Evolutionary conservation across 2,329 filamentous ascomycete genomes (phyloP).

Genomic region (Keithomyces neogunnii): DNA sequence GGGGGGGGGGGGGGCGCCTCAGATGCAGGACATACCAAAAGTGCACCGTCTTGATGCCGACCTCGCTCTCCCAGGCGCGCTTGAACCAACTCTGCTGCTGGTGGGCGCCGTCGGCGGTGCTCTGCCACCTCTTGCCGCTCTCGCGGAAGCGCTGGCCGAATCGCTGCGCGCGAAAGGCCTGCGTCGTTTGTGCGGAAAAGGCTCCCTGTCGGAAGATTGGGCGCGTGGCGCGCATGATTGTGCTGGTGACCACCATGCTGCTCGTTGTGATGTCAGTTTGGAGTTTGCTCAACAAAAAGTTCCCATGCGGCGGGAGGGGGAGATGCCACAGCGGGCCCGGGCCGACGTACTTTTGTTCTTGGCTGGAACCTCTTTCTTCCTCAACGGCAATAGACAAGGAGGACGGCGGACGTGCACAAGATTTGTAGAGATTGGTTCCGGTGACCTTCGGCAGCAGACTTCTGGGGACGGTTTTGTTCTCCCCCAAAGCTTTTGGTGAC

Average conservation of each 20-base stretch:
- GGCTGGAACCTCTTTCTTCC: neutral
- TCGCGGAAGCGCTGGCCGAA: conserved; percentile 28
- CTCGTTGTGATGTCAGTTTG: neutral
- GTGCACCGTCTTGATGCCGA: conserved; percentile 88
- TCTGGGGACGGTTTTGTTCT: neutral
- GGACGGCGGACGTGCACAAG: no score
- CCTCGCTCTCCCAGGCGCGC: conserved; percentile 74
- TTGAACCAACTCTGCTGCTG: conserved; percentile 52
- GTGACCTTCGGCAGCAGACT: neutral
- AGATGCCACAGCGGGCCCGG: no score
- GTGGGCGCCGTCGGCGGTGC: conserved; percentile 46
- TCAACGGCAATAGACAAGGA: neutral
- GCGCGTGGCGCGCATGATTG: conserved; percentile 45
- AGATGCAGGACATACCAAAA: conserved; percentile 65
- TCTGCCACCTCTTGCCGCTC: conserved; percentile 58
- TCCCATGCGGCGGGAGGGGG: no score
- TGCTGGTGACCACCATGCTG: conserved; percentile 37
- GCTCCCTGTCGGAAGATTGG: conserved; percentile 46
- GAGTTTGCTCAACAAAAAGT: neutral
- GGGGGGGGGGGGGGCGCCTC: neutral
- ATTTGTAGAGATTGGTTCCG: neutral
- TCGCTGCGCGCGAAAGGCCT: conserved; percentile 39
- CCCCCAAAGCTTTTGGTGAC: neutral
- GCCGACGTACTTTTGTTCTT: no score
- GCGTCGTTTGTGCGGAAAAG: conserved; percentile 15